Percentiles rank a stretch among this genome's conserved stretches.
Evolutionary conservation across 441 rosid species (phyloP).

Genomic region (Raphanus hybrid): DNA sequence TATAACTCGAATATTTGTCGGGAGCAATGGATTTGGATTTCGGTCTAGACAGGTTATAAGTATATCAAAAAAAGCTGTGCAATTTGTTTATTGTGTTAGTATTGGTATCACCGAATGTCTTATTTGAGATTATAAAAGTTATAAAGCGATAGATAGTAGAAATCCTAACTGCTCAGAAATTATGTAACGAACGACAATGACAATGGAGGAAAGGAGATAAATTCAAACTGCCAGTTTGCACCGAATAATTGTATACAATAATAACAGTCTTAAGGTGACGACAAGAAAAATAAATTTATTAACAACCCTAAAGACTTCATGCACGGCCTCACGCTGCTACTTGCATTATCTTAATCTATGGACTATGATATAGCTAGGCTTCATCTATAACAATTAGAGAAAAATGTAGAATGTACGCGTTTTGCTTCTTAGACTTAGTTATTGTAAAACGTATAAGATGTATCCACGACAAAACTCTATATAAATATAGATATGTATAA

Average conservation of each 20-base stretch:
- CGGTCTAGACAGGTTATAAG: neutral
- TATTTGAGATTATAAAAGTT: conserved; percentile 3
- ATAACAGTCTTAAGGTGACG: conserved; percentile 19
- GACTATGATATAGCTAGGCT: neutral
- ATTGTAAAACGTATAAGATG: neutral
- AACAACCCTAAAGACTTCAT: conserved; percentile 38
- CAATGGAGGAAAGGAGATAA: conserved; percentile 19
- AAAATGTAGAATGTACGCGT: conserved; percentile 7
- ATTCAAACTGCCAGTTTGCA: conserved; percentile 44
- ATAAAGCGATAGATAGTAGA: neutral
- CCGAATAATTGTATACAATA: conserved; percentile 6
- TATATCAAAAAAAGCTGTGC: neutral
- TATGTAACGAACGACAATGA: conserved; percentile 38
- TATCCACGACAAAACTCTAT: neutral
- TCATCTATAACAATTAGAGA: neutral
- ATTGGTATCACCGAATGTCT: conserved; percentile 21
- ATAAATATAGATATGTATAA: neutral
- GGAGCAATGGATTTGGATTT: neutral
- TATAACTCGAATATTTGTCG: neutral
- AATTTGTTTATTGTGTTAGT: neutral
- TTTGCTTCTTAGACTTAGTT: neutral
- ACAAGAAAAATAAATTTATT: conserved; percentile 9
- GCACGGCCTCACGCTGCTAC: conserved; percentile 20
- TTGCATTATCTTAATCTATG: conserved; percentile 21
- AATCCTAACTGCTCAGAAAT: conserved; percentile 36